These are phyloP conservation scores for Septoria linicola DNA, from an alignment of 2,329 filamentous ascomycete genomes.

Conservation along the genomic window DNA sequence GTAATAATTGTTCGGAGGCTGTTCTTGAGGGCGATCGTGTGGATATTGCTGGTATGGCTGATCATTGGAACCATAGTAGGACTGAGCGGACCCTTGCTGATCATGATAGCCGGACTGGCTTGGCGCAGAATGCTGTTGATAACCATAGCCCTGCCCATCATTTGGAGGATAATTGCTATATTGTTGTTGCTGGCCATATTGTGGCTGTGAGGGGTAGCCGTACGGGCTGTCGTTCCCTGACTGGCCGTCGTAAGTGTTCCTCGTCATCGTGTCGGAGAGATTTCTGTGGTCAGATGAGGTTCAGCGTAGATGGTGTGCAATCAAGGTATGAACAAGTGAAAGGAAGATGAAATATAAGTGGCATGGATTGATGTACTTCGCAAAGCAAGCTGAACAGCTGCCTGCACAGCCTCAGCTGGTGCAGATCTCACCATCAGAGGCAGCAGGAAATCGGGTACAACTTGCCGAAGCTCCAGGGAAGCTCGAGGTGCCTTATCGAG, in stretches of 20 bases:
- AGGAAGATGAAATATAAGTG: neutral
- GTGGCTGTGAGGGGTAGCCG: slow-evolving; percentile 20
- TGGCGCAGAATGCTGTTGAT: slow-evolving; percentile 8
- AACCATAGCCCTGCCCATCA: slow-evolving; percentile 11
- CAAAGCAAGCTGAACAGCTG: slow-evolving; percentile 10
- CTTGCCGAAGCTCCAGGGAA: slow-evolving; percentile 7
- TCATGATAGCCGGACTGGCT: slow-evolving; percentile 5
- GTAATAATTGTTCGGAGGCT: slow-evolving; percentile 17
- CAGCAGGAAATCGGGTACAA: slow-evolving; percentile 16
- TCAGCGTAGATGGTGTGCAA: neutral
- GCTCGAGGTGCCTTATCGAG: slow-evolving; percentile 12
- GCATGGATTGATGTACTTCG: neutral
- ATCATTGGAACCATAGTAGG: slow-evolving; percentile 34
- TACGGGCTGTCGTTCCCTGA: slow-evolving; percentile 12
- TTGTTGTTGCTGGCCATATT: slow-evolving; percentile 21
- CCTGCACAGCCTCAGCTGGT: slow-evolving; percentile 33
- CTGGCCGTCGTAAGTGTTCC: slow-evolving; percentile 23
- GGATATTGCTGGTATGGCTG: slow-evolving; percentile 33
- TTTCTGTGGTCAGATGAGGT: neutral
- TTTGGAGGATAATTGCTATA: slow-evolving; percentile 21
- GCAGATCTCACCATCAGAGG: slow-evolving; percentile 57
- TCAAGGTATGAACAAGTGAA: neutral
- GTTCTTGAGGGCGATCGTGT: slow-evolving; percentile 18
- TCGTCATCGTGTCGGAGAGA: slow-evolving; percentile 17
- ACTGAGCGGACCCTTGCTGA: slow-evolving; percentile 29